Evolutionary conservation across 225 moss, liverwort and hornwort species (phyloP).

Genomic region (Bryum argenteum): DNA sequence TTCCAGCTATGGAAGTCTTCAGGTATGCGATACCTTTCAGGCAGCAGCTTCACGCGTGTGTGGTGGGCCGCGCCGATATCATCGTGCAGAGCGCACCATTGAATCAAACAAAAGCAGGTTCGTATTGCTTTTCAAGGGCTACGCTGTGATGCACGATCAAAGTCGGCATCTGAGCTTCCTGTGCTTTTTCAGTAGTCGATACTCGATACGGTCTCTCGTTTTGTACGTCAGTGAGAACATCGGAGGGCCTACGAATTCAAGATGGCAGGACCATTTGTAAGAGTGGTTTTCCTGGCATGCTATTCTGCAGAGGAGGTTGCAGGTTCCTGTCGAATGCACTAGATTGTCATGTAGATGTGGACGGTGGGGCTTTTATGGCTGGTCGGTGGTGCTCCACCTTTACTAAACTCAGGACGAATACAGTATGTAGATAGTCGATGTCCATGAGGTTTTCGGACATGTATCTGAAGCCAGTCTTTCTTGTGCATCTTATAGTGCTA

Average conservation of each 20-base stretch:
- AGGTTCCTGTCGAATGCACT: not conserved
- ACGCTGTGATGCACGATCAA: not conserved
- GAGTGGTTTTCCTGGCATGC: constrained; percentile 7
- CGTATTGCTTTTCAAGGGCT: not conserved
- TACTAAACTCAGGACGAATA: not conserved
- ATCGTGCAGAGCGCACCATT: constrained; percentile 4
- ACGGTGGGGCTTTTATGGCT: constrained; percentile 6
- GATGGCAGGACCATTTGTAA: not conserved
- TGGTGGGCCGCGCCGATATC: constrained; percentile 7
- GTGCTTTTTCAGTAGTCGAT: not conserved
- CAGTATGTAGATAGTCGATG: not conserved
- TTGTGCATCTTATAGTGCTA: not conserved
- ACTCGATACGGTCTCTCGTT: too few relatives aligned
- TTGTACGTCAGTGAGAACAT: not conserved
- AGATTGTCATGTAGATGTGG: not conserved
- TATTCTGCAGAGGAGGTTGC: not conserved
- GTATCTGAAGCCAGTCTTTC: not conserved
- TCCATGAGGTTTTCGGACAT: not conserved
- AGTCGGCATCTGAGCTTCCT: not conserved
- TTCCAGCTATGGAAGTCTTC: constrained; percentile 4
- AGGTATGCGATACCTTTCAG: not conserved
- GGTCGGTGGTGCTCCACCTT: constrained; percentile 15
- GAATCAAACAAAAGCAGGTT: constrained; percentile 4
- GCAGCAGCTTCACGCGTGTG: not conserved
- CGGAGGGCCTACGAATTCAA: not conserved